phyloP scores from a whole-genome alignment of 176 grass and related monocot species.

The Oryza glaberrima region DNA sequence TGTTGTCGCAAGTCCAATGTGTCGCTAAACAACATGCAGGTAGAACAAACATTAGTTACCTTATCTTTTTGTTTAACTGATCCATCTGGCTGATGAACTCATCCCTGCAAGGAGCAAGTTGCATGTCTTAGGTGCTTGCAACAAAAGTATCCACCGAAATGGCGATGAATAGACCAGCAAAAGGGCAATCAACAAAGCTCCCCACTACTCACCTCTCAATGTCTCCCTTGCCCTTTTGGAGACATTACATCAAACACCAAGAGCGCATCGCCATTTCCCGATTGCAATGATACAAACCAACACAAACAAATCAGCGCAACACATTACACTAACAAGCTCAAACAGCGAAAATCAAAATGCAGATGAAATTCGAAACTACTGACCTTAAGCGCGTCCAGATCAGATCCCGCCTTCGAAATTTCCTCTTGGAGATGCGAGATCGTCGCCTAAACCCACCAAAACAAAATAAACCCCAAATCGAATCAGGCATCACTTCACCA shows the following conservation, averaged over 20 bases:
- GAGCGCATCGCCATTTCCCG: constrained; percentile 11
- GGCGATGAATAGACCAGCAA: background rate
- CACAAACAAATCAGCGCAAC: background rate
- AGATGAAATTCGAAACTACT: background rate
- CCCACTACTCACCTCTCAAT: constrained; percentile 40
- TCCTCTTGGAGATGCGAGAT: constrained; percentile 57
- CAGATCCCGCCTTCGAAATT: constrained; percentile 52
- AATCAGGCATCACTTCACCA: background rate
- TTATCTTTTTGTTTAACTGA: constrained; percentile 81
- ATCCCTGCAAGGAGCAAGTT: constrained; percentile 49
- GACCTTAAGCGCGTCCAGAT: constrained; percentile 71
- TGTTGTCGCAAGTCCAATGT: background rate
- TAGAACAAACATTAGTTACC: constrained; percentile 39
- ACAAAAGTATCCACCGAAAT: background rate
- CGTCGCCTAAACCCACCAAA: constrained; percentile 51
- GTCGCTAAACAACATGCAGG: background rate
- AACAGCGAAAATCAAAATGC: background rate
- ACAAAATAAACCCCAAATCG: background rate
- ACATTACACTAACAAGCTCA: background rate
- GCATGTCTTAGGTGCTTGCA: background rate
- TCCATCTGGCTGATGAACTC: constrained; percentile 67
- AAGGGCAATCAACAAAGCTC: background rate
- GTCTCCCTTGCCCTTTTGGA: constrained; percentile 43
- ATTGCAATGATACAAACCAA: constrained; percentile 15
- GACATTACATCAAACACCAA: constrained; percentile 33